phyloP scores from a whole-genome alignment of 768 basidiomycete species.

The Mycena albidolilacea region DNA sequence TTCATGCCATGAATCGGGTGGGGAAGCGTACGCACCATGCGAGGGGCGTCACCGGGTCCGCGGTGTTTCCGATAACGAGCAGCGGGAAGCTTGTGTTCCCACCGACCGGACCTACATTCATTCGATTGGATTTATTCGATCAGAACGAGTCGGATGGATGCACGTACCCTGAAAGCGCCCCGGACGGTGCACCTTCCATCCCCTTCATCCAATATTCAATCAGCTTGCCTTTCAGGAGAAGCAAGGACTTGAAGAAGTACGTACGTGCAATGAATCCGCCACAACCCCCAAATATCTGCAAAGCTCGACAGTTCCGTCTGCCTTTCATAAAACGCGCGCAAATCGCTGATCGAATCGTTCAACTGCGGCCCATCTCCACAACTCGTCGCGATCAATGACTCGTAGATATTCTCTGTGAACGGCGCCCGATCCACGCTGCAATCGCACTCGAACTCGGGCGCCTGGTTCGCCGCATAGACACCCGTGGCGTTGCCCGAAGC shows the following conservation, averaged over 20 bases:
- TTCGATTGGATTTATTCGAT: background rate
- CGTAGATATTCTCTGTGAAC: conserved; percentile 23
- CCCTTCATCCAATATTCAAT: conserved; percentile 13
- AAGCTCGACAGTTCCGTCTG: conserved; percentile 32
- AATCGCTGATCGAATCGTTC: conserved; percentile 27
- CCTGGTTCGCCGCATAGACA: conserved; percentile 32
- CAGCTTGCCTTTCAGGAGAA: background rate
- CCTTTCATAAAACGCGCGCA: conserved; percentile 27
- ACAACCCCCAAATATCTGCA: conserved; percentile 37
- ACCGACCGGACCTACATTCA: conserved; percentile 33
- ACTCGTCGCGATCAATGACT: conserved; percentile 25
- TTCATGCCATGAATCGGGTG: background rate
- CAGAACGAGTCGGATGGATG: background rate
- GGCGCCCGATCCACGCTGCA: background rate
- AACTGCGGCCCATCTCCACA: conserved; percentile 37
- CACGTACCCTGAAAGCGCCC: conserved; percentile 19
- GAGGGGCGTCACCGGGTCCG: conserved; percentile 41
- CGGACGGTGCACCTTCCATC: conserved; percentile 34
- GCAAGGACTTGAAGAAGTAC: conserved; percentile 10
- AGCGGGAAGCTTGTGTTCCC: conserved; percentile 44
- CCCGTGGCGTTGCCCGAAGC: conserved; percentile 44
- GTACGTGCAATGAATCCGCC: conserved; percentile 29
- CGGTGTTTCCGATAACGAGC: conserved; percentile 45
- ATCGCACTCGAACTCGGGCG: conserved; percentile 11
- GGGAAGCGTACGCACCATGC: conserved; percentile 18